Evolutionary conservation across 768 basidiomycete genomes (phyloP).

Genomic region (Porphyrellus cyaneotinctus): DNA sequence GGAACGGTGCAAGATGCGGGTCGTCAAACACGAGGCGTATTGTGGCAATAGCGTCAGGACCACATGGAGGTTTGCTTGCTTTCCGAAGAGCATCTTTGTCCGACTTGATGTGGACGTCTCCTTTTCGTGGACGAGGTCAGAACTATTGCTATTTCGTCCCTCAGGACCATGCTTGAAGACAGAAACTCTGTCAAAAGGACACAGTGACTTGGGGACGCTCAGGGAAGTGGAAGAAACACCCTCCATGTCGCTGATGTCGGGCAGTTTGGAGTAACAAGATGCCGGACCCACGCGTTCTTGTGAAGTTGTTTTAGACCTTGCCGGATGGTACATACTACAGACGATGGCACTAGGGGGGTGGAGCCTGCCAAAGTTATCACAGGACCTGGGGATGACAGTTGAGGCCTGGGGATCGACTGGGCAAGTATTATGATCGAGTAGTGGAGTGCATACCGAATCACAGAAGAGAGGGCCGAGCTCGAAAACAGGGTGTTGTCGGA

Average conservation of each 20-base stretch:
- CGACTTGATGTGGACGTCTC: neutral
- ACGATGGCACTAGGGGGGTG: no score
- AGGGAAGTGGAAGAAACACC: neutral
- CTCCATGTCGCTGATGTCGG: neutral
- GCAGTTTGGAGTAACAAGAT: no score
- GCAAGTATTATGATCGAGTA: no score
- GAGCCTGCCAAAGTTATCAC: no score
- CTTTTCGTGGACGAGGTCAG: constrained; percentile 9
- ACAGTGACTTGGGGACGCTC: neutral
- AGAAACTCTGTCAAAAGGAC: neutral
- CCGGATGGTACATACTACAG: no score
- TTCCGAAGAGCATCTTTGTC: neutral
- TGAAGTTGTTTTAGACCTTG: no score
- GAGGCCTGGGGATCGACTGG: no score
- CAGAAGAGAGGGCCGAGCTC: no score
- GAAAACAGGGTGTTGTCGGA: no score
- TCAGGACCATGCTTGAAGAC: neutral
- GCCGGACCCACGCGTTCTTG: no score
- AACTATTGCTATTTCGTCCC: neutral
- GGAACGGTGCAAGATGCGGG: constrained; percentile 30
- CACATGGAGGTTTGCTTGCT: neutral
- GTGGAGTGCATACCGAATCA: no score
- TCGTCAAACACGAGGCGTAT: constrained; percentile 52
- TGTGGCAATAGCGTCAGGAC: constrained; percentile 43
- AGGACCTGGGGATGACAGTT: no score